These are phyloP conservation scores for Hydrangea macrophylla DNA, from an alignment of 148 eudicot species.

Conservation along the genomic window DNA sequence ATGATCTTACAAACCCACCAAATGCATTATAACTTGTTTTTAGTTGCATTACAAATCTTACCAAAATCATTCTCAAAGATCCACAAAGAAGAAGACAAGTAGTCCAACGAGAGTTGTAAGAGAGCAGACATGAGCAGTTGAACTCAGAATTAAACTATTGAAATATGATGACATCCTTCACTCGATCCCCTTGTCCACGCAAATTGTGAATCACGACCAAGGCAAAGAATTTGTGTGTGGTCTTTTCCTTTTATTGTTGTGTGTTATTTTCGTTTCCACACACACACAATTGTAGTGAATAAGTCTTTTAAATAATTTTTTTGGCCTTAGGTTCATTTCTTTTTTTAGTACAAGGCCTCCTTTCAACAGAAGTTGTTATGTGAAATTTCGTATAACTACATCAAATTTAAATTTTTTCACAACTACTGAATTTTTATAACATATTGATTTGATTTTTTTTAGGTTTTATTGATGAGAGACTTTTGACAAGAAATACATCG, in stretches of 20 bases:
- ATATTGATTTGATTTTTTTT: no score
- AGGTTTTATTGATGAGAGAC: no score
- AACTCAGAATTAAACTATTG: conserved; percentile 2
- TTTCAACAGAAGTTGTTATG: no score
- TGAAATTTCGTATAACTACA: no score
- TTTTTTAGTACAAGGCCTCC: no score
- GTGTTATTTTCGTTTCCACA: neutral
- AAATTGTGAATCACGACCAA: neutral
- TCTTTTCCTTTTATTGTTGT: no score
- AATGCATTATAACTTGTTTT: neutral
- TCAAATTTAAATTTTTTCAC: no score
- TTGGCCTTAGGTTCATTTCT: no score
- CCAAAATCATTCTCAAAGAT: conserved; percentile 12
- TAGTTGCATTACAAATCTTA: neutral
- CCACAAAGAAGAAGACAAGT: conserved; percentile 7
- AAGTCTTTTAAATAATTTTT: no score
- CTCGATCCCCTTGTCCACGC: neutral
- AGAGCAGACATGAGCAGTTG: conserved; percentile 12
- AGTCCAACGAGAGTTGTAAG: neutral
- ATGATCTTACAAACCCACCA: neutral
- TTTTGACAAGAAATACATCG: no score
- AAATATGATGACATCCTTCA: neutral
- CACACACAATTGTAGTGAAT: no score
- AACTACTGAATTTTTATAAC: no score
- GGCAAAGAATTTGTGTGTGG: neutral